Base-by-base conservation (phyloP, 2,329 filamentous ascomycete genomes). In the Colletotrichum tofieldiae region DNA sequence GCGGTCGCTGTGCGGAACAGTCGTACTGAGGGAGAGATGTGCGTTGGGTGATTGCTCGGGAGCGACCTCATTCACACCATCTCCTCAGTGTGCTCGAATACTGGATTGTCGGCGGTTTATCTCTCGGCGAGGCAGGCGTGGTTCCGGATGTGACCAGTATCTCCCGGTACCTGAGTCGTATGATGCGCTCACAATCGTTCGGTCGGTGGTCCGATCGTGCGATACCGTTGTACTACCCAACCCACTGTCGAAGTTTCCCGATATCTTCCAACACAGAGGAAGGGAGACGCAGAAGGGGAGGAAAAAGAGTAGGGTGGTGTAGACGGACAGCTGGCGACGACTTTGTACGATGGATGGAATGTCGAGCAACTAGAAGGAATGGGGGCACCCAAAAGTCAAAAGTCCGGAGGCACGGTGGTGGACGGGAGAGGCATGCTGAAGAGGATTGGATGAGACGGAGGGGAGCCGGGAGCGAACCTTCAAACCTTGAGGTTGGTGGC, bases 401-500 rank as follows among this genome's bases (percentile, higher is more conserved):
- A 52, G 59, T 61, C 47, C 39, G 60, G 63, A 49, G 65, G 66
- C 66, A 70, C 65, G 58, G 69, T 47, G 32, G 69, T 49, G 52
- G 52, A 64, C 70, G 70, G 70, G 60, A 69, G 65, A 72, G 54
- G 41, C 68, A 72, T 72, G 70, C 65, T 70, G 59, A 29, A 60
- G 54, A 70, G 68, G 47, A 70, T 72, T 67, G 70, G 70, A 72
- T 72, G 70, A 72, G 70, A 72, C 70, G 70, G 66, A 72, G 70
- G 58, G 58, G 65, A 72, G 65, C 70, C 65, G 70, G 70, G 70
- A 72, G 70, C 70, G 66, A 72, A 60, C 70, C 60, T 72, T 60
- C 65, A 47, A 70, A 70, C 70, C 54, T 70, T 69, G 65, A 64
- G 59, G 39, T 43, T 70, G 59, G 70, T 64, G 70, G 64, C 55